Evolutionary conservation across 2,329 filamentous ascomycete species (phyloP), one percentile per base, ranked within the genome.

Genomic region (Beauveria asiatica): DNA sequence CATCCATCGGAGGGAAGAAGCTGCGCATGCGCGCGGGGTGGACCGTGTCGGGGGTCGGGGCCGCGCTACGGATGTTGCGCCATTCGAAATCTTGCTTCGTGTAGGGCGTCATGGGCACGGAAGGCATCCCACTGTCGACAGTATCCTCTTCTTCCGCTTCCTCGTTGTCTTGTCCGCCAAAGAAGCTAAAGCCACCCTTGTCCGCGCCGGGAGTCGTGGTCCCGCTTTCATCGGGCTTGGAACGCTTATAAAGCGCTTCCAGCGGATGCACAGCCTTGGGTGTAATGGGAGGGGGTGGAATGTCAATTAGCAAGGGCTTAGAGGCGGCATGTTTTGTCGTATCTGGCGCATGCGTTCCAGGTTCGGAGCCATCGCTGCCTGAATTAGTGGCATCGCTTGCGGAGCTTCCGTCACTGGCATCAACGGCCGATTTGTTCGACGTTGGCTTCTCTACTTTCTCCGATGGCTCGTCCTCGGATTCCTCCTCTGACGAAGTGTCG

Each of bases 11-110:
- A 79, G 82, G 59, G 23, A 61, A 85, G 27, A 87, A 78, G 64
- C 79, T 77, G 68, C 87, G 86, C 60, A 78, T 80, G 30, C 84
- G 83, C 45, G 79, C 85, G 2, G 89, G 85, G 62, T 92, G 85
- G 1, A 91, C 91, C 0, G 94, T 97, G 70, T 99, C 94, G 0
- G 94, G 94, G 0, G 94, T 99, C 0, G 94, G 94, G 2, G 94
- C 94, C 6, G 92, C 92, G 70, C 92, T 97, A 60, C 94, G 83
- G n/a, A 89, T 70, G 55, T 83, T 83, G 63, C 92, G 83, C 74
- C 79, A 84, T 66, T 90, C 87, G 33, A 93, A 78, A 65, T 97
- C 93, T 65, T 86, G 83, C 64, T 86, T 85, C 0, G 89, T 90
- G 70, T 86, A 96, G 0, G 93, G 93, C 0, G 93, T 97, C 73